These are phyloP conservation scores for Aspergillus mulundensis DNA, from an alignment of 495 filamentous ascomycete species.

Conservation along the genomic window DNA sequence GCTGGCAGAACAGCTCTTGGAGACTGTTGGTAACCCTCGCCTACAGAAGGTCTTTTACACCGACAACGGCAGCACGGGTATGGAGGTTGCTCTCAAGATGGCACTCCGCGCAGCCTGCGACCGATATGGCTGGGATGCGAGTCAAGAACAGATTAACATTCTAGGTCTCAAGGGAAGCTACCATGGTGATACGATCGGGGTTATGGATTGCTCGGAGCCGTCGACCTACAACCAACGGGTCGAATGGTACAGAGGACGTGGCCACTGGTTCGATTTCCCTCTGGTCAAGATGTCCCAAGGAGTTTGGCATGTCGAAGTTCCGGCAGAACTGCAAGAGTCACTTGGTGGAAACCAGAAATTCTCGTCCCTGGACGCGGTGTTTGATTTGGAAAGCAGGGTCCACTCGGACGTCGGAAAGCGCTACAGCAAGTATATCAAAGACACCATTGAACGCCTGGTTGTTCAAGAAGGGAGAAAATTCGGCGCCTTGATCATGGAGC, in stretches of 20 bases:
- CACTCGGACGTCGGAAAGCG: constrained; percentile 30
- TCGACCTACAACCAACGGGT: constrained; percentile 69
- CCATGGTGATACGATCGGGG: constrained; percentile 77
- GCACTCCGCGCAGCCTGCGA: constrained; percentile 58
- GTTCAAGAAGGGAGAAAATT: constrained; percentile 57
- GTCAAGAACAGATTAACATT: constrained; percentile 54
- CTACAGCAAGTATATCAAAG: constrained; percentile 57
- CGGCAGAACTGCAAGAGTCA: constrained; percentile 39
- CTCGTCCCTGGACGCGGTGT: constrained; percentile 51
- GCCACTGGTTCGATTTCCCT: constrained; percentile 74
- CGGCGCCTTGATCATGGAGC: constrained; percentile 71
- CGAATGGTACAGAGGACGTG: constrained; percentile 72
- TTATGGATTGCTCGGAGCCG: constrained; percentile 75
- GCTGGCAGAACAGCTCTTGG: constrained; percentile 57
- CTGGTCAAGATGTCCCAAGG: constrained; percentile 59
- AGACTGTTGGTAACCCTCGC: constrained; percentile 54
- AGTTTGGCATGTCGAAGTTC: constrained; percentile 57
- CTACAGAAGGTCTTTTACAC: constrained; percentile 68
- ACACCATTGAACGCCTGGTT: constrained; percentile 46
- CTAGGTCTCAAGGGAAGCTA: constrained; percentile 72
- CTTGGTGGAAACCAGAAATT: constrained; percentile 47
- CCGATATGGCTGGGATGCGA: constrained; percentile 59
- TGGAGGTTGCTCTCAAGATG: constrained; percentile 81
- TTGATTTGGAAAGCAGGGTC: constrained; percentile 53
- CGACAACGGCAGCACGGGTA: constrained; percentile 75